Conservation (phyloP, 768 basidiomycete species). For the Phylloporus sp. region DNA sequence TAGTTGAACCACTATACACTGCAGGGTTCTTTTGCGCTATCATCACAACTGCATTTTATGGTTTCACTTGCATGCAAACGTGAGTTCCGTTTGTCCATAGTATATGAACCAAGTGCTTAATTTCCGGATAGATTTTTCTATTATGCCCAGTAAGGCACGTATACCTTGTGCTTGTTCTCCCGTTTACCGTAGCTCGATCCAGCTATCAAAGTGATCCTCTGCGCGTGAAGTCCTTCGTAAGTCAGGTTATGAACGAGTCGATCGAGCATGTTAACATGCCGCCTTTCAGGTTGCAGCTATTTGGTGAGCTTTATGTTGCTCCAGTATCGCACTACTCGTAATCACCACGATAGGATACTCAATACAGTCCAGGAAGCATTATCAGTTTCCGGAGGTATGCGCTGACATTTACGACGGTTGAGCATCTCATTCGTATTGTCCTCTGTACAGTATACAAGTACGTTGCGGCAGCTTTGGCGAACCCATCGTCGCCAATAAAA, state of each 20-base stretch:
- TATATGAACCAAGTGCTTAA: background rate
- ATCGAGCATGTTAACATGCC: background rate
- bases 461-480: background rate
- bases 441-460: background rate
- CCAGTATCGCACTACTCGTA: background rate
- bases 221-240: background rate
- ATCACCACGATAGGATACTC: background rate
- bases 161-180: too few relatives aligned
- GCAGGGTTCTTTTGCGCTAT: background rate
- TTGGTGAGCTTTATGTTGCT: background rate
- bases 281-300: background rate
- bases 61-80: background rate
- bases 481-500: background rate
- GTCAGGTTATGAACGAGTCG: background rate
- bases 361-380: slow-evolving; percentile 1
- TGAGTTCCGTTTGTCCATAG: background rate
- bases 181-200: background rate
- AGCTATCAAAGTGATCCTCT: background rate
- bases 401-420: background rate
- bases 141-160: background rate
- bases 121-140: background rate
- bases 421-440: background rate
- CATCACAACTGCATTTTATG: background rate
- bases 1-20: background rate
- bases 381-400: background rate